Base-by-base conservation (phyloP, 179 eudicot genomes). In the Spergularia azorica region DNA sequence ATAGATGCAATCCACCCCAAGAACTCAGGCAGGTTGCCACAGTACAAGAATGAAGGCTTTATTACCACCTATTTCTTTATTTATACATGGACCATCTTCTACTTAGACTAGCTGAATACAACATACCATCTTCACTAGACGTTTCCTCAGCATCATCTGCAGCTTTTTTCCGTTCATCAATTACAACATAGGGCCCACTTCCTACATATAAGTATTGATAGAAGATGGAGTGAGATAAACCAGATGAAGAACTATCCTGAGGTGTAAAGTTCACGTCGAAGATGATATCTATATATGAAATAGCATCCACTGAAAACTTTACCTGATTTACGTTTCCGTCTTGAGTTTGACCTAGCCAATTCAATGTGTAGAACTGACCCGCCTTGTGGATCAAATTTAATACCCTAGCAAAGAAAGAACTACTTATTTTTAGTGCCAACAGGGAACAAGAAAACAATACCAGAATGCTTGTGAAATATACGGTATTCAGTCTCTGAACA, bases 321-420 rank as follows among this genome's bases (percentile, higher is more conserved):
- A 92, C 98, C 96, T 81, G 90, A 86, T 65, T 78, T 89, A 48
- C 76, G 82, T 76, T 84, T 91, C 67, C 97, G 83, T 77, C 92
- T 88, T 13, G 98, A 95, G 76, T 95, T 95, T 67, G 97, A 87
- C 82, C 97, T 95, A 67, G 98, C 98, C 71, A 93, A 79, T 79
- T 95, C 98, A 80, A 95, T 84, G 81, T 93, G 95, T 78, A 95
- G 84, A 75, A 75, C 78, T 56, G 89, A 82, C 51, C 97, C 93
- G 84, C 90, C 76, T 80, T 93, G 86, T 58, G 97, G 98, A 73
- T 95, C 98, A 88, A 93, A 95, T 72, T 79, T 87, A 41, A 89
- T 87, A 80, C 98, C 98, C 98, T 95, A 67, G 74, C 64, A 77
- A 14, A 32, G 55, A 14, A 8, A 75, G 59, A 18, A 6, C 1